Conservation (phyloP, 2,329 filamentous ascomycete genomes). For the Stachybotrys echinatus region DNA sequence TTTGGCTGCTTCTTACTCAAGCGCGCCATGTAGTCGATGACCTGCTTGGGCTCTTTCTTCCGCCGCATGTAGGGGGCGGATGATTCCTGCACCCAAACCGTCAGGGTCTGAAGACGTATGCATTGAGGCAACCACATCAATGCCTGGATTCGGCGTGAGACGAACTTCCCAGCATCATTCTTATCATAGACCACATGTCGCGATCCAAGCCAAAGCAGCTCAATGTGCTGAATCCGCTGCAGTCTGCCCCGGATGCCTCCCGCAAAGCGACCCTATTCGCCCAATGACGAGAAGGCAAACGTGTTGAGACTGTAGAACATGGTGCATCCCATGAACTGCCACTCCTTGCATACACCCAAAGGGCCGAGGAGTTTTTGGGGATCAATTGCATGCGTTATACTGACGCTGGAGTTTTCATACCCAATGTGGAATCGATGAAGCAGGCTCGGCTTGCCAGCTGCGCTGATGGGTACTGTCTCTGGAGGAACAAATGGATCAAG, state of each 20-base stretch:
- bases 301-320: constrained; percentile 44
- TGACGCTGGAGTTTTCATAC: constrained; percentile 20
- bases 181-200: constrained; percentile 19
- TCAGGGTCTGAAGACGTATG: constrained; percentile 32
- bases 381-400: constrained; percentile 23
- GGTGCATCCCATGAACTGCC: constrained; percentile 33
- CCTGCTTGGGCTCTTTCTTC: constrained; percentile 23
- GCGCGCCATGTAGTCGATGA: constrained; percentile 14
- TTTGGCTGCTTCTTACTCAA: constrained; percentile 35
- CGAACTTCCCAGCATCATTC: constrained; percentile 12
- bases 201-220: constrained; percentile 36
- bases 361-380: constrained; percentile 30
- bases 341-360: constrained; percentile 33
- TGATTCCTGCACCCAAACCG: constrained; percentile 34
- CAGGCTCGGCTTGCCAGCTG: constrained; percentile 11
- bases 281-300: constrained; percentile 48
- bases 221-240: constrained; percentile 38
- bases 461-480: constrained; percentile 6
- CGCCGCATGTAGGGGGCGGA: constrained; percentile 23
- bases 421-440: constrained; percentile 35
- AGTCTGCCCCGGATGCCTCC: constrained; percentile 33
- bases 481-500: constrained; percentile 29
- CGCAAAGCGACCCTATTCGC: constrained; percentile 44
- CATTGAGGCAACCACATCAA: constrained; percentile 29
- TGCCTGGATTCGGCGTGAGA: constrained; percentile 31